Percentiles rank a stretch among this genome's conserved stretches.
Evolutionary conservation across 1,284 basidiomycete species (phyloP).

Genomic region (Puccinia hordei): DNA sequence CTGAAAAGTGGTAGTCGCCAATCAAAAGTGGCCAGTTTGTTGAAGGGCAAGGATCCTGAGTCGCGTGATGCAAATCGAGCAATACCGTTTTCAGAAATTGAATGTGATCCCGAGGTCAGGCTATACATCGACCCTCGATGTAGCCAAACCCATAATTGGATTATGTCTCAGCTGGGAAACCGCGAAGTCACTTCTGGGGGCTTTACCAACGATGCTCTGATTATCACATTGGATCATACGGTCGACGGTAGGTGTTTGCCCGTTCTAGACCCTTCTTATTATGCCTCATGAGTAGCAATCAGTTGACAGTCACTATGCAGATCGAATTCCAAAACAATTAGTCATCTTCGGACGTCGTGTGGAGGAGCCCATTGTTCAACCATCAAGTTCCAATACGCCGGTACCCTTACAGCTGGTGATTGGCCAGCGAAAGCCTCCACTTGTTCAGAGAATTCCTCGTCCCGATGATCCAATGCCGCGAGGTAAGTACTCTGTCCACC

Average conservation of each 20-base stretch:
- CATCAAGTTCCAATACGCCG: constrained; percentile 26
- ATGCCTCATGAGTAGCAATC: neutral
- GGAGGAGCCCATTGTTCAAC: constrained; percentile 6
- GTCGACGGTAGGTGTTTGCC: constrained; percentile 31
- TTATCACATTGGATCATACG: constrained; percentile 37
- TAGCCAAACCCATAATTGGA: constrained; percentile 44
- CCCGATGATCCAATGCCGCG: constrained; percentile 51
- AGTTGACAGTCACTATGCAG: constrained; percentile 5
- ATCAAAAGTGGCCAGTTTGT: constrained; percentile 37
- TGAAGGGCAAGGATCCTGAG: constrained; percentile 45
- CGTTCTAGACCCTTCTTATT: neutral
- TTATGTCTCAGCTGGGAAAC: constrained; percentile 43
- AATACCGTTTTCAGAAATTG: constrained; percentile 42
- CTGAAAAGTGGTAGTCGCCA: constrained; percentile 16
- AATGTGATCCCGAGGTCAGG: constrained; percentile 38
- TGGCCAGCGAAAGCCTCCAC: constrained; percentile 23
- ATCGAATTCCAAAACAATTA: constrained; percentile 25
- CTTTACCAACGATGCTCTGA: constrained; percentile 34
- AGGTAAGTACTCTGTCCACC: constrained; percentile 15
- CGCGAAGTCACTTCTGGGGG: constrained; percentile 25
- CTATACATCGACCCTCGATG: constrained; percentile 50
- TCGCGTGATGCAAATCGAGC: constrained; percentile 1
- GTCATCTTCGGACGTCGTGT: constrained; percentile 34
- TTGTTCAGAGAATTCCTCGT: constrained; percentile 33
- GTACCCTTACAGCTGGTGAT: constrained; percentile 43